phyloP scores from a whole-genome alignment of 179 eudicot species.

The Beta macrorhiza region DNA sequence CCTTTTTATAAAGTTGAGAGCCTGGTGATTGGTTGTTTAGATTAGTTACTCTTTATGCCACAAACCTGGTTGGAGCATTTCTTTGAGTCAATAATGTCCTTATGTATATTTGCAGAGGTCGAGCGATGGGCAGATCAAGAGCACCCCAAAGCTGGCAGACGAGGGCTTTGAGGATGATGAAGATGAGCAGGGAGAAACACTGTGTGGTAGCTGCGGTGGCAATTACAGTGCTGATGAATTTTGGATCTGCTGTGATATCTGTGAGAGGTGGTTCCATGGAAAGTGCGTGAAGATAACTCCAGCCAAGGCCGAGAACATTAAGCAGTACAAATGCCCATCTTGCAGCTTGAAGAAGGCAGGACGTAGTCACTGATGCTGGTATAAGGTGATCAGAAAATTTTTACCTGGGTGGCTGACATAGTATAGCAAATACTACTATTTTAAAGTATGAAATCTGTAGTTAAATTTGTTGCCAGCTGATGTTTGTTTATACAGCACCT shows the following conservation, averaged over 20 bases:
- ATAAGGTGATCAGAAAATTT: background rate
- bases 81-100: background rate
- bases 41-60: background rate
- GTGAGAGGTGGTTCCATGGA: constrained; percentile 85
- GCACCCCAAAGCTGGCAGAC: constrained; percentile 47
- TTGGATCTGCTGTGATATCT: constrained; percentile 85
- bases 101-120: constrained; percentile 48
- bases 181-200: constrained; percentile 79
- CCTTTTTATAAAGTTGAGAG: background rate
- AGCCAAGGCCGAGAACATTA: constrained; percentile 74
- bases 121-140: constrained; percentile 59
- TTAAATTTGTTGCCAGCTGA: constrained; percentile 21
- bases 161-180: constrained; percentile 70
- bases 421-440: constrained; percentile 34
- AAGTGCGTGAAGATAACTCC: constrained; percentile 85
- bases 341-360: constrained; percentile 72
- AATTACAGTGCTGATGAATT: constrained; percentile 74
- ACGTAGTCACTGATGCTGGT: constrained; percentile 41
- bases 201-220: constrained; percentile 80
- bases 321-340: constrained; percentile 85
- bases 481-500: constrained; percentile 38
- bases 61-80: background rate
- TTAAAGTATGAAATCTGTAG: constrained; percentile 28
- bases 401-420: constrained; percentile 32
- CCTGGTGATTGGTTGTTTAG: background rate